Percentiles rank a stretch among this genome's conserved stretches.
phyloP scores from a whole-genome alignment of 768 basidiomycete genomes.

The Macrolepiota albuminosa region DNA sequence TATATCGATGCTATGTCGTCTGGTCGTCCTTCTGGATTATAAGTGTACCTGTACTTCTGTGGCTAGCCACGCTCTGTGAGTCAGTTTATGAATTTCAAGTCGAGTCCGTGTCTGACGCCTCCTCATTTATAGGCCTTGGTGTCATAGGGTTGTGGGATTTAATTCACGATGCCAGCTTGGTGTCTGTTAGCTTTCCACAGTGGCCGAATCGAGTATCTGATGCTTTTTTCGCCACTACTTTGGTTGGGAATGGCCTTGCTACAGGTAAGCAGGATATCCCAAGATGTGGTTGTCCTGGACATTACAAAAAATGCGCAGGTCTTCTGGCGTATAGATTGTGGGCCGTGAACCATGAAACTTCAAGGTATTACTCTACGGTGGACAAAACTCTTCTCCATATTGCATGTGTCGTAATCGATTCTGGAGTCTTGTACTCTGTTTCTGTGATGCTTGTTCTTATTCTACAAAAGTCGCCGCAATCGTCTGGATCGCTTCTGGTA shows the following conservation, averaged over 20 bases:
- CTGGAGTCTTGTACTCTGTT: constrained; percentile 1
- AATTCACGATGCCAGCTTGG: background rate
- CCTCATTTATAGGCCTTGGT: background rate
- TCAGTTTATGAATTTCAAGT: background rate
- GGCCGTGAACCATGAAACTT: background rate
- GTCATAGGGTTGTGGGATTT: background rate
- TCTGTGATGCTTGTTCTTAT: background rate
- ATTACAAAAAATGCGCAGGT: background rate
- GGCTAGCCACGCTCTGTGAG: constrained; percentile 2
- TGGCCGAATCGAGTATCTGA: background rate
- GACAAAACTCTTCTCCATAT: background rate
- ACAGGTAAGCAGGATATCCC: background rate
- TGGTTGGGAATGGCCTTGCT: background rate
- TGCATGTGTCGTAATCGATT: constrained; percentile 1
- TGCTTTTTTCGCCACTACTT: constrained; percentile 3
- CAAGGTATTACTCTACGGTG: background rate
- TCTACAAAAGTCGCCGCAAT: background rate
- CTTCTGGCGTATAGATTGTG: constrained; percentile 8
- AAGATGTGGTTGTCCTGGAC: background rate
- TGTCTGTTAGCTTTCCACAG: background rate
- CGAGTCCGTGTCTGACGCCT: background rate
- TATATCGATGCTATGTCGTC: constrained; percentile 7
- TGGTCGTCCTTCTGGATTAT: constrained; percentile 1
- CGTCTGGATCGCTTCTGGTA: background rate
- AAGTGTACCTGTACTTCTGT: background rate